Base-by-base conservation (phyloP, 352 stramenopile genomes). In the Pythium diclinum region DNA sequence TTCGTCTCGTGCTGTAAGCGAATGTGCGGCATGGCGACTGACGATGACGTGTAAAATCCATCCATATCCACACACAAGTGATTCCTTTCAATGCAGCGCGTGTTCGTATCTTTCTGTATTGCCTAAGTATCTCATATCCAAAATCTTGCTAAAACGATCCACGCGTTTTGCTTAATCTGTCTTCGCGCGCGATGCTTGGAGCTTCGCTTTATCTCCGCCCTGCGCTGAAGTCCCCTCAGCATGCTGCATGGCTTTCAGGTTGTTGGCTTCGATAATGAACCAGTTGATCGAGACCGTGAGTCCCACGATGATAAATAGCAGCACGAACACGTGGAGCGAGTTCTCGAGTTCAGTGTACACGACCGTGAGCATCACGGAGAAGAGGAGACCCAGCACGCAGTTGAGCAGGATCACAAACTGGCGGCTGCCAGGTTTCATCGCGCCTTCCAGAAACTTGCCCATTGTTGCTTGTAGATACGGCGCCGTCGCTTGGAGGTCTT, bases 261-360 rank as follows among this genome's bases (percentile, higher is more conserved):
- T 70, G 65, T 92, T 87, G 36, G 83, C 78, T 34, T 91, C 77
- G 46, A 92, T 69, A 65, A 94, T 86, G 73, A 92, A 94, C 83
- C 84, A 91, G 72, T 94, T 94, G 75, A 94, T 92, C 32, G 85
- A 92, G 36, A 88, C 63, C 1, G 85, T 87, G 57, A 94, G 79
- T 7, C 85, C 85, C n/a, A 89, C 59, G 28, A 88, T 79, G 53
- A 94, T 77, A 60, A 94, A 94, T 33, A 94, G 83, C 76, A 94
- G 69, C 46, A 94, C 75, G 63, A 90, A 94, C 60, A 90, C 71
- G 70, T 94, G 85, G 66, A 85, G 77, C 63, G 85, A 94, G 63
- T 90, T 76, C 58, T 94, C 85, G 40, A 94, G 71, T 67, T 92
- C 80, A 63, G 81, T 84, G 72, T 91, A 94, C 28, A 94, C 68